Evolutionary conservation across 1,284 basidiomycete species (phyloP).

Genomic region (Ustilago shanxiensis): DNA sequence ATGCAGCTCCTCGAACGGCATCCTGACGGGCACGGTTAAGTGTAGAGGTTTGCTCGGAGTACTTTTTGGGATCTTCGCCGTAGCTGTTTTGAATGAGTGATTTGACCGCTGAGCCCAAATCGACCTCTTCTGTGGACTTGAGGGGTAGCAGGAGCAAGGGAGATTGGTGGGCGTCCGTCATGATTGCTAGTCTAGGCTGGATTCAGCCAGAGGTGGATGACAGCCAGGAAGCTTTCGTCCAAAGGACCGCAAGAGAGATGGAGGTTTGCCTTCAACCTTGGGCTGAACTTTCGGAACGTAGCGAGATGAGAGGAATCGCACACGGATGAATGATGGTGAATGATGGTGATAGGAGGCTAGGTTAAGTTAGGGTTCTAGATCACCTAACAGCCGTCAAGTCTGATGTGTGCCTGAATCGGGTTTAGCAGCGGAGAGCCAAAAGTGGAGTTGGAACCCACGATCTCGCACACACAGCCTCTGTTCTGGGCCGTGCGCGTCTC

Average conservation of each 20-base stretch:
- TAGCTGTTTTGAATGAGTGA: slow-evolving; percentile 90
- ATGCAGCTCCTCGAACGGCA: slow-evolving; percentile 94
- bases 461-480: slow-evolving; percentile 15
- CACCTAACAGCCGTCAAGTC: neutral
- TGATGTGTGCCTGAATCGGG: slow-evolving; percentile 13
- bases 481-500: slow-evolving; percentile 20
- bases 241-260: neutral
- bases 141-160: slow-evolving; percentile 70
- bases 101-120: slow-evolving; percentile 90
- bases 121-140: slow-evolving; percentile 77
- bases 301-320: neutral
- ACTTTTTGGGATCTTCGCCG: slow-evolving; percentile 90
- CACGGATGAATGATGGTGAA: neutral
- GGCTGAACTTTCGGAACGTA: neutral
- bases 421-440: slow-evolving; percentile 19
- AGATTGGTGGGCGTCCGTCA: slow-evolving; percentile 52
- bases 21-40: slow-evolving; percentile 93
- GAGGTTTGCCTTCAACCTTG: neutral
- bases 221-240: neutral
- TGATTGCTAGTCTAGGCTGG: slow-evolving; percentile 10
- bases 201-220: neutral
- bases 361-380: neutral
- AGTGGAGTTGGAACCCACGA: slow-evolving; percentile 19
- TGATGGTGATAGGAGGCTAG: neutral
- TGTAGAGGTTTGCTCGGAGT: slow-evolving; percentile 83